Percentiles rank a stretch among this genome's conserved stretches.
Conservation (phyloP, 257 asterid species). For the Misopates orontium region DNA sequence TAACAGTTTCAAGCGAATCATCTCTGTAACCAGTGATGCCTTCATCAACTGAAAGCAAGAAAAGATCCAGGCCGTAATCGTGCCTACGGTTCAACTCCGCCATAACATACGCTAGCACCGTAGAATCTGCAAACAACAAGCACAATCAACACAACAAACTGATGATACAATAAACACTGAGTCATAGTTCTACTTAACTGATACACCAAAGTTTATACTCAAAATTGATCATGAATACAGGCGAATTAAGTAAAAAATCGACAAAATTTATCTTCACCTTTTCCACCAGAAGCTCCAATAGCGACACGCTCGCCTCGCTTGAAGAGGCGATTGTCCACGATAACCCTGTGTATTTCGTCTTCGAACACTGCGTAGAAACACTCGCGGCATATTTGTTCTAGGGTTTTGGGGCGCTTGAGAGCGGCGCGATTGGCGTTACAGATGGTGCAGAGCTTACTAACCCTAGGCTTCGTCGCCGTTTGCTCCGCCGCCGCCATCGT, state of each 20-base stretch:
- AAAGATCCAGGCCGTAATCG: constrained; percentile 86
- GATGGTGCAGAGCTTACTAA: constrained; percentile 53
- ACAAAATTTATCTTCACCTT: constrained; percentile 48
- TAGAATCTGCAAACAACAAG: constrained; percentile 68
- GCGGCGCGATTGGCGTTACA: constrained; percentile 76
- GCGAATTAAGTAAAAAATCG: too few species aligned
- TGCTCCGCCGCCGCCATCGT: constrained; percentile 35
- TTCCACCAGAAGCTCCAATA: constrained; percentile 99
- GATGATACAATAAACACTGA: too few species aligned
- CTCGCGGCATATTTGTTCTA: constrained; percentile 93
- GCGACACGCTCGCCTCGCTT: constrained; percentile 89
- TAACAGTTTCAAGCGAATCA: constrained; percentile 96
- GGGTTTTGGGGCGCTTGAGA: constrained; percentile 94
- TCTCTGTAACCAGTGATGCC: constrained; percentile 98
- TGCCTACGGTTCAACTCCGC: constrained; percentile 82
- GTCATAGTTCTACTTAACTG: too few species aligned
- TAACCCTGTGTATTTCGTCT: constrained; percentile 82
- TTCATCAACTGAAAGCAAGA: constrained; percentile 91
- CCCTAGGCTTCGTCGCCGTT: constrained; percentile 54
- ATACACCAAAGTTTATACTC: too few species aligned
- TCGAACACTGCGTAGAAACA: constrained; percentile 83
- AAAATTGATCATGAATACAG: too few species aligned
- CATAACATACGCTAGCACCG: constrained; percentile 95
- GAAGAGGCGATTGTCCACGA: constrained; percentile 77
- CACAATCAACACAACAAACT: background rate